These are phyloP conservation scores for Litchi chinensis DNA, from an alignment of 345 rosid genomes.

Conservation along the genomic window DNA sequence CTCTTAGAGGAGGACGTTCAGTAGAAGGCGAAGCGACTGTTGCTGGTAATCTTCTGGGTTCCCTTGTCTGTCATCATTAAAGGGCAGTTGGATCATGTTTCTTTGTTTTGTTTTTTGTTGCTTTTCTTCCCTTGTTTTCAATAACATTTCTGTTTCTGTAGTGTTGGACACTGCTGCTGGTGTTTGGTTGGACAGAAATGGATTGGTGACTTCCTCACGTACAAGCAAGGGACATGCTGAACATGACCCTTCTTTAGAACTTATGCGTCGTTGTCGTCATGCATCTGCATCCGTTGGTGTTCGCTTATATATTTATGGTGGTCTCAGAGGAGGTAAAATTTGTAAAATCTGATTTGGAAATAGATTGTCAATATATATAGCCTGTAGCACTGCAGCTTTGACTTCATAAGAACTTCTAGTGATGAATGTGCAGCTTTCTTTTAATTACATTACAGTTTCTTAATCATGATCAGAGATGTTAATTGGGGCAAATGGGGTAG, in stretches of 20 bases:
- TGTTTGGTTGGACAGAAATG: conserved; percentile 94
- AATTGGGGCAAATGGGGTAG: no score
- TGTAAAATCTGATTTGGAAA: neutral
- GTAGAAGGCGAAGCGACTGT: conserved; percentile 86
- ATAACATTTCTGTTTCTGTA: conserved; percentile 24
- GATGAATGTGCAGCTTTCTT: neutral
- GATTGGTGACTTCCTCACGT: conserved; percentile 80
- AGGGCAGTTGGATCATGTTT: neutral
- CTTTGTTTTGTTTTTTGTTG: neutral
- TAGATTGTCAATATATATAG: neutral
- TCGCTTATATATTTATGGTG: conserved; percentile 85
- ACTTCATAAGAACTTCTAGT: neutral
- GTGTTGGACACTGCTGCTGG: conserved; percentile 99
- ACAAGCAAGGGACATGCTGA: conserved; percentile 63
- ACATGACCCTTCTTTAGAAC: conserved; percentile 76
- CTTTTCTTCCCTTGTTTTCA: conserved; percentile 13
- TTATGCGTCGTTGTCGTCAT: conserved; percentile 97
- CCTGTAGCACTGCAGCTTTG: neutral
- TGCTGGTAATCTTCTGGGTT: conserved; percentile 62
- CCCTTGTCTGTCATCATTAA: conserved; percentile 5
- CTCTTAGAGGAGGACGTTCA: conserved; percentile 81
- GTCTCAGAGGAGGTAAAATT: conserved; percentile 89
- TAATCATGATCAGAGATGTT: neutral
- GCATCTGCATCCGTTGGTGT: conserved; percentile 94
- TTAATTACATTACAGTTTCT: neutral